A percentile compares a stretch with the other conserved stretches of the same genome.
These are phyloP conservation scores for Anisogramma anomala DNA, from an alignment of 2,329 filamentous ascomycete species.

Conservation along the genomic window DNA sequence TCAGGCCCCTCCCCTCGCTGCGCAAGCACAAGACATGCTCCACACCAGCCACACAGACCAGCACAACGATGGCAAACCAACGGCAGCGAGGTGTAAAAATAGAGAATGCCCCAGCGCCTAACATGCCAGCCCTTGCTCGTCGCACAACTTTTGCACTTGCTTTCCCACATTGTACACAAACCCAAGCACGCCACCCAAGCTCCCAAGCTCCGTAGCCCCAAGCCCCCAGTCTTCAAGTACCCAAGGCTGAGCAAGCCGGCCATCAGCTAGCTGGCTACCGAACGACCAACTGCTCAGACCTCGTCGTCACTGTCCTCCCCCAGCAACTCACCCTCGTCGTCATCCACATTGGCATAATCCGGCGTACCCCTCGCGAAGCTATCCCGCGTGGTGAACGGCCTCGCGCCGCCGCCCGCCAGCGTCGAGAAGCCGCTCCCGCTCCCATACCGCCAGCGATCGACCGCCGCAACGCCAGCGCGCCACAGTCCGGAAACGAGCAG, in stretches of 20 bases:
- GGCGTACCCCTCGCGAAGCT: slow-evolving; percentile 78
- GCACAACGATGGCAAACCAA: too few species aligned
- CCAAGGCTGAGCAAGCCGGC: background rate
- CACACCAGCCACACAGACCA: background rate
- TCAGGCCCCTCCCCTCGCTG: too few species aligned
- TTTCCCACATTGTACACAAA: background rate
- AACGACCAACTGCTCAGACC: slow-evolving; percentile 33
- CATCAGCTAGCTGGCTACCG: background rate
- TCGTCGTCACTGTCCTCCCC: slow-evolving; percentile 93
- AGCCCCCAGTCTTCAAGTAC: background rate
- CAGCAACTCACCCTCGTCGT: slow-evolving; percentile 87
- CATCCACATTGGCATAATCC: slow-evolving; percentile 82
- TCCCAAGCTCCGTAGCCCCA: too few species aligned
- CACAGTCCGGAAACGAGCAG: slow-evolving; percentile 62
- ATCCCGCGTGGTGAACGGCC: slow-evolving; percentile 75
- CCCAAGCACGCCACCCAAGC: background rate
- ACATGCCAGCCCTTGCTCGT: slow-evolving; percentile 1
- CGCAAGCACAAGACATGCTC: too few species aligned
- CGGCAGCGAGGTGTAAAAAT: background rate
- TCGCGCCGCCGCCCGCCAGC: slow-evolving; percentile 42
- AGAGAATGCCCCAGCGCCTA: slow-evolving; percentile 1
- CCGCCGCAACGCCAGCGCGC: slow-evolving; percentile 46
- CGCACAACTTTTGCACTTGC: background rate
- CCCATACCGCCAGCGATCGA: slow-evolving; percentile 30
- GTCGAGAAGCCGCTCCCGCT: slow-evolving; percentile 36